Conservation (phyloP, 164 flowering plant species). For the Macadamia tetraphylla region DNA sequence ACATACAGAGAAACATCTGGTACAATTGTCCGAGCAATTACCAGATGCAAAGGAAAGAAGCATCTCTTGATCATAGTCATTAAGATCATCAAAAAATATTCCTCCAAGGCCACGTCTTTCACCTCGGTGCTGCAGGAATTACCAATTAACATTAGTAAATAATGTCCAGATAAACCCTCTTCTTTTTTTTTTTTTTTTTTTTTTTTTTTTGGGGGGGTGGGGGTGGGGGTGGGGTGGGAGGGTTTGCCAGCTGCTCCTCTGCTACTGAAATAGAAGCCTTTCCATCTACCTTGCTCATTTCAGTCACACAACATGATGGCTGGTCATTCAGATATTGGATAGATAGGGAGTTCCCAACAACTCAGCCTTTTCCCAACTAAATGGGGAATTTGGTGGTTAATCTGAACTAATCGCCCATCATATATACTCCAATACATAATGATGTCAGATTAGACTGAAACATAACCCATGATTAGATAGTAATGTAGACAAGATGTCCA, state of each 20-base stretch:
- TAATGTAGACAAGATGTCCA: no score
- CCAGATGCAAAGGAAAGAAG: constrained; percentile 93
- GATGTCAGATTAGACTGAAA: no score
- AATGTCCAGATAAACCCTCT: constrained; percentile 15
- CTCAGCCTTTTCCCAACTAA: no score
- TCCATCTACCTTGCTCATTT: neutral
- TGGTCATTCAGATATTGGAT: no score
- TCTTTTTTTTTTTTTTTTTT: neutral
- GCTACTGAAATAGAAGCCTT: neutral
- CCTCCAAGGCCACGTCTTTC: constrained; percentile 98
- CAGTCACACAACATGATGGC: no score
- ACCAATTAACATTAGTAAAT: constrained; percentile 9
- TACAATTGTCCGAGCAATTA: constrained; percentile 21
- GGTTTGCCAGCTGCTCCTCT: neutral
- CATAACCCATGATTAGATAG: no score
- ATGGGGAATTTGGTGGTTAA: no score
- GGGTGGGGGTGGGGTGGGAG: no score
- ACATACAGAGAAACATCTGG: neutral
- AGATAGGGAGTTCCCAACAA: no score
- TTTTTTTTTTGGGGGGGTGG: neutral
- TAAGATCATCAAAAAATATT: constrained; percentile 94
- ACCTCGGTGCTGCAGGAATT: constrained; percentile 67
- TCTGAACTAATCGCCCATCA: no score
- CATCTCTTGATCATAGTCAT: constrained; percentile 94
- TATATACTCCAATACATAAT: no score